A percentile compares a stretch with the other conserved stretches of the same genome.
These are phyloP conservation scores for Trichoderma sp. DNA, from an alignment of 2,329 filamentous ascomycete species.

Conservation along the genomic window DNA sequence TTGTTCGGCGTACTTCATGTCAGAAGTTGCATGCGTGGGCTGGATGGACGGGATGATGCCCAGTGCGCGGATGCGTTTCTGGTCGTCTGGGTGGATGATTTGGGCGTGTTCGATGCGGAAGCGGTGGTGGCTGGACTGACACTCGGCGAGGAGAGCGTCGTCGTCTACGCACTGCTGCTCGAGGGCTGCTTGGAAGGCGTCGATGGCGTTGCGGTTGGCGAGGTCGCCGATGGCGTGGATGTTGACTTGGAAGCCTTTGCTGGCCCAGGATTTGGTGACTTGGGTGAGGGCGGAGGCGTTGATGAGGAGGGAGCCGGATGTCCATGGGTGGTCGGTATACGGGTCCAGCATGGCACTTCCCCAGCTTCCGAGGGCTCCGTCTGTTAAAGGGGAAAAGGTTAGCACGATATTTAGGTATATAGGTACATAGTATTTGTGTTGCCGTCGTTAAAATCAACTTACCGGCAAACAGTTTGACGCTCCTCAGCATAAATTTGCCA, in stretches of 20 bases:
- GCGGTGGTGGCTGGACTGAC: slow-evolving; percentile 57
- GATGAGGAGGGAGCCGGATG: slow-evolving; percentile 67
- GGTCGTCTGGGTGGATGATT: slow-evolving; percentile 69
- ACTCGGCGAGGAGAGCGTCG: slow-evolving; percentile 45
- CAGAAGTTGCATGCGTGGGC: slow-evolving; percentile 72
- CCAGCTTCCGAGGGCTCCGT: slow-evolving; percentile 72
- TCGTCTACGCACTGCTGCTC: slow-evolving; percentile 52
- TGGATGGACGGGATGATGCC: slow-evolving; percentile 71
- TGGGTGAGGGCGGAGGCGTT: slow-evolving; percentile 62
- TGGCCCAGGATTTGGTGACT: slow-evolving; percentile 62
- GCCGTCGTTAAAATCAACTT: slow-evolving; percentile 28
- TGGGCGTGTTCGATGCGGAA: slow-evolving; percentile 74
- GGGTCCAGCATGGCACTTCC: slow-evolving; percentile 73
- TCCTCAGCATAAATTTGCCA: slow-evolving; percentile 59
- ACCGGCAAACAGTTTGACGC: slow-evolving; percentile 73
- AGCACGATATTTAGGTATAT: background rate
- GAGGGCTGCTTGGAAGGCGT: slow-evolving; percentile 64
- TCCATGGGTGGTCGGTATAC: slow-evolving; percentile 65
- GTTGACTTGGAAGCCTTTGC: slow-evolving; percentile 67
- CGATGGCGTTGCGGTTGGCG: slow-evolving; percentile 66
- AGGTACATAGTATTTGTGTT: too few relatives aligned
- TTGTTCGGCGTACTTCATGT: slow-evolving; percentile 67
- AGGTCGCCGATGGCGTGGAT: slow-evolving; percentile 74
- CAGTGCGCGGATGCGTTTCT: slow-evolving; percentile 59
- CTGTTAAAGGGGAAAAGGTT: slow-evolving; percentile 42